Conservation (phyloP, 177 flowering plant species). For the Vitis hybrid region DNA sequence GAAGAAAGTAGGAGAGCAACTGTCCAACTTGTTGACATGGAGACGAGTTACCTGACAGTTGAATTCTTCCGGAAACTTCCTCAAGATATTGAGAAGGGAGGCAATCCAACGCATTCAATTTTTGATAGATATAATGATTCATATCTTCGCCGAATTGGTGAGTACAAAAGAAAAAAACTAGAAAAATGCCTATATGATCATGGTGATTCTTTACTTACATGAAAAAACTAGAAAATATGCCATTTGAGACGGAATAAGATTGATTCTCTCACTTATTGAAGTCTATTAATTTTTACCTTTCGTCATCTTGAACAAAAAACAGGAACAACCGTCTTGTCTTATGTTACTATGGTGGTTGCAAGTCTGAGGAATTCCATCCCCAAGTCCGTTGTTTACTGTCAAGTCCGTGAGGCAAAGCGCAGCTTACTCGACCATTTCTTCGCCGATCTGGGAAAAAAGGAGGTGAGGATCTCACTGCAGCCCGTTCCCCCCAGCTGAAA, state of each 20-base stretch:
- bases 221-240: background rate
- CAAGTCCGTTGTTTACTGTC: slow-evolving; percentile 65
- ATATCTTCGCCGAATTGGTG: slow-evolving; percentile 45
- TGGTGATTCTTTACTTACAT: too few species aligned
- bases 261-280: background rate
- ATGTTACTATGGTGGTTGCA: slow-evolving; percentile 58
- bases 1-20: slow-evolving; percentile 23
- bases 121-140: slow-evolving; percentile 51
- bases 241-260: background rate
- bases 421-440: slow-evolving; percentile 68
- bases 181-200: too few species aligned
- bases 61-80: slow-evolving; percentile 26
- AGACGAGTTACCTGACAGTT: slow-evolving; percentile 19
- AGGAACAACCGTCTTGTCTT: slow-evolving; percentile 62
- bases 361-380: slow-evolving; percentile 63
- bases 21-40: slow-evolving; percentile 21
- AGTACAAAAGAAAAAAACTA: slow-evolving; percentile 6
- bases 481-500: background rate
- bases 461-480: slow-evolving; percentile 29
- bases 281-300: background rate
- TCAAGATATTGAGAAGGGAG: slow-evolving; percentile 41
- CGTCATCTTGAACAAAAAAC: slow-evolving; percentile 5
- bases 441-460: slow-evolving; percentile 55
- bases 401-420: slow-evolving; percentile 73
- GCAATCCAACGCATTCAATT: slow-evolving; percentile 53